Base-by-base conservation (phyloP, 2,329 filamentous ascomycete genomes). In the Ophiosphaerella korrae region DNA sequence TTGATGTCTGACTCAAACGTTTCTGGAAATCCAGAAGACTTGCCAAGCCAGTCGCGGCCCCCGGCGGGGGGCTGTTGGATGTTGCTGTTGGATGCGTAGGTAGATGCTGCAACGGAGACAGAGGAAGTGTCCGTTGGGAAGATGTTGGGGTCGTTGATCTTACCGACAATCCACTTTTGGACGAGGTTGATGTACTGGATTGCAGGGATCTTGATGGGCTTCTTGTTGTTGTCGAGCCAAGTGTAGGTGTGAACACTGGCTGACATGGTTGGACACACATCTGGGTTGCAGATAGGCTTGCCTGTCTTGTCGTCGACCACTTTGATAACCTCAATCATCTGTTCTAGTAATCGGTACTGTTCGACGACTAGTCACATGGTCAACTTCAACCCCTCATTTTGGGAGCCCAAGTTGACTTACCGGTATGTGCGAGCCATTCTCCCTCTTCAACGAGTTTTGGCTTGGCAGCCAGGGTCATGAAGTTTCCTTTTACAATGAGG, bases 161-260 rank as follows among this genome's bases (percentile, higher is more conserved):
- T 97, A 76, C 92, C 91, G 26, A 90, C 89, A 71, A 97, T 96
- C 92, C 93, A 97, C 68, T 93, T 90, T 77, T 97, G 92, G 73
- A 97, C 95, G 23, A 96, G 85, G 61, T 90, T 91, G 77, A 97
- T 94, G 77, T 97, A 97, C 74, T 95, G 92, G 55, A 87, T 87
- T 6, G 93, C 93, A 3, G 93, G 92, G 36, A 97, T 88, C 75
- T 96, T 93, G 58, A 96, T 92, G 9, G 93, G 92, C 70, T 91
- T 88, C 63, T 88, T 86, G 66, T 90, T 87, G 60, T 88, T 87
- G 75, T 97, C 95, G 47, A 97, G 84, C 93, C 93, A 97, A 42
- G 92, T 97, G 74, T 96, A 97, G 23, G 91, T 96, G 75, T 96
- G 88, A 66, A 94, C 82, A 74, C 93, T 93, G 66, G 94, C 94